These are phyloP conservation scores for Boletus rex-veris DNA, from an alignment of 768 basidiomycete genomes.

Conservation along the genomic window DNA sequence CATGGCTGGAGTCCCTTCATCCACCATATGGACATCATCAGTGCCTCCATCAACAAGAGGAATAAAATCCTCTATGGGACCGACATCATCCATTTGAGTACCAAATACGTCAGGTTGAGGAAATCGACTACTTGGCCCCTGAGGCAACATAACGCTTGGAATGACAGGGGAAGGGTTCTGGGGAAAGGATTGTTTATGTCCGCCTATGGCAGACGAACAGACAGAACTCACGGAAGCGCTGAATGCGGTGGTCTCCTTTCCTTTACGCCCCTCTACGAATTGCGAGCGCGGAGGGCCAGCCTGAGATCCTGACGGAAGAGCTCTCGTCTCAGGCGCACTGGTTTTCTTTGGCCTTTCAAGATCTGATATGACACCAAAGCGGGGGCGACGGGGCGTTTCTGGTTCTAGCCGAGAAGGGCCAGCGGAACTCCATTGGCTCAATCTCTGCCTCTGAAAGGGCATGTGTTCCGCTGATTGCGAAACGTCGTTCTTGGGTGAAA, in stretches of 20 bases:
- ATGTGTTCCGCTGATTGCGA: slow-evolving; percentile 40
- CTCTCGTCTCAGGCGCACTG: slow-evolving; percentile 12
- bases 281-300: slow-evolving; percentile 19
- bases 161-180: slow-evolving; percentile 15
- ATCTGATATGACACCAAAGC: slow-evolving; percentile 30
- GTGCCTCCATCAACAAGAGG: slow-evolving; percentile 20
- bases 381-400: slow-evolving; percentile 40
- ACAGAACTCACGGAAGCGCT: slow-evolving; percentile 6
- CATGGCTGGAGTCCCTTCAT: slow-evolving; percentile 17
- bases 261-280: slow-evolving; percentile 10
- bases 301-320: slow-evolving; percentile 28
- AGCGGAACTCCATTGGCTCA: slow-evolving; percentile 27
- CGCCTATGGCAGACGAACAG: not conserved
- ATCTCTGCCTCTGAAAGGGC: slow-evolving; percentile 39
- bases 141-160: slow-evolving; percentile 23
- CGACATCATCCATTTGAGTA: slow-evolving; percentile 12
- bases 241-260: slow-evolving; percentile 10
- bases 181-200: not conserved
- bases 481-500: slow-evolving; percentile 43
- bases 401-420: slow-evolving; percentile 29
- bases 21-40: slow-evolving; percentile 37
- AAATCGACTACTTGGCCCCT: slow-evolving; percentile 2
- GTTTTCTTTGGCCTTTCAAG: slow-evolving; percentile 21
- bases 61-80: slow-evolving; percentile 7
- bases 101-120: slow-evolving; percentile 22